Base-by-base conservation (phyloP, 2,329 filamentous ascomycete genomes). In the Fusarium zealandicum region DNA sequence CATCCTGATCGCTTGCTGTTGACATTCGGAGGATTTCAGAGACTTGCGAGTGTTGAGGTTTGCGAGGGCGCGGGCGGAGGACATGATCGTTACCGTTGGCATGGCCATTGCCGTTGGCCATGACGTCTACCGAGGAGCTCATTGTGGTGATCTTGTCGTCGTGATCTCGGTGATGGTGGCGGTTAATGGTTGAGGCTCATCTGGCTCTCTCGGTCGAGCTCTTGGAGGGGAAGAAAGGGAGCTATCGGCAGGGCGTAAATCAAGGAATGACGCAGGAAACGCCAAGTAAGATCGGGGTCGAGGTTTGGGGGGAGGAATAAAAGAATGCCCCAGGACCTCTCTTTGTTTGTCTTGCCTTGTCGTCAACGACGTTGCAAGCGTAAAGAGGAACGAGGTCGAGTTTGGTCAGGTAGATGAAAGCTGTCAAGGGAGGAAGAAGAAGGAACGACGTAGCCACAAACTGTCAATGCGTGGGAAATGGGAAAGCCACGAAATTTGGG, bases 31-130 rank as follows among this genome's bases (percentile, higher is more conserved):
- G 77, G 37, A 78, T 69, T 45, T 76, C 75, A 3, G 75, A 72
- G n/a, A 81, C 69, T 62, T 80, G 79, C 3, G 76, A 70, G 50
- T 81, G 80, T 56, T 78, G 71, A 1, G 79, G 76, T 60, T 82
- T 83, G 57, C 78, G 76, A 18, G 79, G 77, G 9, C 81, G 75
- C 13, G 81, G 79, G 6, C 80, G 79, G 48, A 81, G 65, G 46
- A 81, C 72, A 54, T 78, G 70, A 45, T 80, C 79, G 46, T 73
- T 55, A 11, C 67, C 50, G 45, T 53, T 56, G 31, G 57, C 59
- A 32, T 70, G 59, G 36, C 66, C 64, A 49, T 67, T 69, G 53
- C 66, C 64, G 36, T 66, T 70, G 42, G 64, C 53, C 60, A 65
- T 39, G 50, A 66, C 55, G 44, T 73, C 69, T 37, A 64, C 63